phyloP scores from a whole-genome alignment of 139 green algal genomes.

The Chlamydomonas schloesseri region DNA sequence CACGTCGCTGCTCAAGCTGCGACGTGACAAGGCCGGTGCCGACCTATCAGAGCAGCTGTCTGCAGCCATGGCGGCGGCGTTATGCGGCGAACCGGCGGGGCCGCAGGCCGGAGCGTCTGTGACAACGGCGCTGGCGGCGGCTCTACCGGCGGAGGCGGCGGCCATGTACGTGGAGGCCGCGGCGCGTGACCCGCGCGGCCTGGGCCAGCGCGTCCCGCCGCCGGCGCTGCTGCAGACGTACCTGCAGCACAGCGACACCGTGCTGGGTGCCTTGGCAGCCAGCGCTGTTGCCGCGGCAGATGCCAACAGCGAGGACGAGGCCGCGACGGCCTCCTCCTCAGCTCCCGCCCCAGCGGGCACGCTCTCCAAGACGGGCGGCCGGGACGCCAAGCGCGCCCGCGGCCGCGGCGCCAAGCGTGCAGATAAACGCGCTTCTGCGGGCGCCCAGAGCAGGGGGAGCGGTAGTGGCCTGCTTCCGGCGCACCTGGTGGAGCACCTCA shows the following conservation, averaged over 20 bases:
- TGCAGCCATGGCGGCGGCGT: constrained; percentile 3
- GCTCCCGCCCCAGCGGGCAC: neutral
- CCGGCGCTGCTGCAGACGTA: constrained; percentile 13
- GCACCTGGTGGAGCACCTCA: neutral
- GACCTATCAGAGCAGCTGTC: neutral
- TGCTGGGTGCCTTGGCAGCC: neutral
- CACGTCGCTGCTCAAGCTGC: neutral
- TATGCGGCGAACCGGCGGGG: neutral
- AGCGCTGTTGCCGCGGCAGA: neutral
- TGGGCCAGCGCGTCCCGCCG: neutral
- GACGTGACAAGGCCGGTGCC: neutral
- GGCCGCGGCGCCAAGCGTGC: neutral
- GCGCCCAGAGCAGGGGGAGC: neutral
- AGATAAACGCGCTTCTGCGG: neutral
- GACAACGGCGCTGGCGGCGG: neutral
- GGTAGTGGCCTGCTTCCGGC: neutral
- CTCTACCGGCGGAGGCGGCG: neutral
- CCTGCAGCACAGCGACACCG: neutral
- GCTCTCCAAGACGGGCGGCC: too few relatives aligned
- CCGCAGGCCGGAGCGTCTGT: too few relatives aligned
- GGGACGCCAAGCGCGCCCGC: neutral
- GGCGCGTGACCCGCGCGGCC: neutral
- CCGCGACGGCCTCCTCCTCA: neutral
- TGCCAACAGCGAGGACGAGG: neutral
- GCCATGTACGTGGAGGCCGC: constrained; percentile 8